phyloP scores from a whole-genome alignment of 345 rosid species.

The Citrus sinensis region DVS_A1.0 CM039161.1:24452501-24453000 shows the following conservation, averaged over 20 bases:
- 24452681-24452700: conserved; percentile 77
- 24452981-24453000: not conserved
- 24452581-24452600: conserved; percentile 67
- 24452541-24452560: conserved; percentile 98
- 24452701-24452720: conserved; percentile 71
- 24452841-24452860: conserved; percentile 39
- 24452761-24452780: conserved; percentile 85
- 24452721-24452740: conserved; percentile 83
- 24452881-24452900: conserved; percentile 28
- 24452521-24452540: conserved; percentile 93
- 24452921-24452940: not conserved
- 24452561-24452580: conserved; percentile 76
- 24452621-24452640: conserved; percentile 95
- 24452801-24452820: conserved; percentile 82
- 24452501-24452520: conserved; percentile 1
- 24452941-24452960: not conserved
- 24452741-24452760: conserved; percentile 56
- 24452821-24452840: conserved; percentile 43
- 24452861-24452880: conserved; percentile 65
- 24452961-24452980: not conserved
- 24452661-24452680: conserved; percentile 76
- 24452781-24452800: conserved; percentile 96
- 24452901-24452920: conserved; percentile 1
- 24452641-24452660: conserved; percentile 70
- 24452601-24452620: conserved; percentile 76